phyloP scores from a whole-genome alignment of 208 protist genomes.

The Leishmania martiniquensis region DNA sequence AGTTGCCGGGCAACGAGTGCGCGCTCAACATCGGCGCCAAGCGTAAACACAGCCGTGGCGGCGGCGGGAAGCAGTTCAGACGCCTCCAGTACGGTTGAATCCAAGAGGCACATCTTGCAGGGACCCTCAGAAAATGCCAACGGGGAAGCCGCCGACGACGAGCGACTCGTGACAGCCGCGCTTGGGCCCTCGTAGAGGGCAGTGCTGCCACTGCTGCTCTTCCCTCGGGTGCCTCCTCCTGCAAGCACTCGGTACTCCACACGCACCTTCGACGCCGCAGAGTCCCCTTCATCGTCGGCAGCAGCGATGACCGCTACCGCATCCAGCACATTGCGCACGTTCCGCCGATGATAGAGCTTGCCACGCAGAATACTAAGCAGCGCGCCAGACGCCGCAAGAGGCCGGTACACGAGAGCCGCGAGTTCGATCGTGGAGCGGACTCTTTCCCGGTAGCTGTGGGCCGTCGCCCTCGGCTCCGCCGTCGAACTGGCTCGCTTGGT shows the following conservation, averaged over 20 bases:
- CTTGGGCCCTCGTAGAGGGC: background rate
- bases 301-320: slow-evolving; percentile 6
- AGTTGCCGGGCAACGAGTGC: background rate
- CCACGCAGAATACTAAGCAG: slow-evolving; percentile 62
- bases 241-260: background rate
- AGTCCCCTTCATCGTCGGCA: background rate
- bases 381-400: slow-evolving; percentile 33
- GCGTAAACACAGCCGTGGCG: background rate
- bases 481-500: background rate
- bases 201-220: background rate
- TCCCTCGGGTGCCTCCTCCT: background rate
- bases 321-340: slow-evolving; percentile 66
- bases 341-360: slow-evolving; percentile 53
- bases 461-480: background rate
- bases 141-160: background rate
- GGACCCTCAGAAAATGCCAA: background rate
- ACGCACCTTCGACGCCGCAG: background rate
- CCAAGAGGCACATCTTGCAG: slow-evolving; percentile 32
- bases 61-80: background rate
- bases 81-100: slow-evolving; percentile 9
- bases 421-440: slow-evolving; percentile 34
- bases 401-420: slow-evolving; percentile 48
- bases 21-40: slow-evolving; percentile 1
- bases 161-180: background rate
- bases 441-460: slow-evolving; percentile 20